Conservation (phyloP, 2,329 filamentous ascomycete genomes). For the Diaporthe vexans region DNA sequence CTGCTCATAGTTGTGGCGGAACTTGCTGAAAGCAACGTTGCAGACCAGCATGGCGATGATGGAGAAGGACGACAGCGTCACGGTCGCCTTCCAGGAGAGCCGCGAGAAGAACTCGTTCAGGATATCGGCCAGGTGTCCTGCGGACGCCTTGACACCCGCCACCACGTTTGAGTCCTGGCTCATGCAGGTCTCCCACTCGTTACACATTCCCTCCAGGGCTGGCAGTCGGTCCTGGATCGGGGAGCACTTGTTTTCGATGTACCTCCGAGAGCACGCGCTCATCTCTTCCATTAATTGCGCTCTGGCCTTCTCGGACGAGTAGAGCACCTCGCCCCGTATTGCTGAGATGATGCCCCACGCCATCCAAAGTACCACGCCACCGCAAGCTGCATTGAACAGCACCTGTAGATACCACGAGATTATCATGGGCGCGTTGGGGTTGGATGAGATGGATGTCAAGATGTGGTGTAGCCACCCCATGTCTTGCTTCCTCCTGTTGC, state of each 20-base stretch:
- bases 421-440: slow-evolving; percentile 71
- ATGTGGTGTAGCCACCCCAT: slow-evolving; percentile 58
- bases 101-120: slow-evolving; percentile 85
- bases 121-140: slow-evolving; percentile 90
- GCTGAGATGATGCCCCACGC: slow-evolving; percentile 78
- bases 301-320: slow-evolving; percentile 78
- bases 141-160: slow-evolving; percentile 84
- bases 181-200: slow-evolving; percentile 91
- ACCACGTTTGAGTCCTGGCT: slow-evolving; percentile 83
- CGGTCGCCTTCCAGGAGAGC: slow-evolving; percentile 41
- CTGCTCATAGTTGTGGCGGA: slow-evolving; percentile 47
- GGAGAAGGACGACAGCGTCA: slow-evolving; percentile 64
- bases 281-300: slow-evolving; percentile 80
- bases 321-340: slow-evolving; percentile 80
- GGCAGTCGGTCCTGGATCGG: slow-evolving; percentile 74
- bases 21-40: slow-evolving; percentile 61
- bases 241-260: slow-evolving; percentile 81
- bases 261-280: slow-evolving; percentile 79
- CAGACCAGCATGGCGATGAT: slow-evolving; percentile 60
- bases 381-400: slow-evolving; percentile 74
- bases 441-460: slow-evolving; percentile 66
- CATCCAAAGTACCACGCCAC: slow-evolving; percentile 71
- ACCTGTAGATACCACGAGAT: slow-evolving; percentile 72
- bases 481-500: slow-evolving; percentile 46
- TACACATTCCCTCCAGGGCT: slow-evolving; percentile 80